Evolutionary conservation across 139 green algal genomes (phyloP), one percentile per base, ranked within the genome.

Genomic region (Coccomyxa sp.): DNA sequence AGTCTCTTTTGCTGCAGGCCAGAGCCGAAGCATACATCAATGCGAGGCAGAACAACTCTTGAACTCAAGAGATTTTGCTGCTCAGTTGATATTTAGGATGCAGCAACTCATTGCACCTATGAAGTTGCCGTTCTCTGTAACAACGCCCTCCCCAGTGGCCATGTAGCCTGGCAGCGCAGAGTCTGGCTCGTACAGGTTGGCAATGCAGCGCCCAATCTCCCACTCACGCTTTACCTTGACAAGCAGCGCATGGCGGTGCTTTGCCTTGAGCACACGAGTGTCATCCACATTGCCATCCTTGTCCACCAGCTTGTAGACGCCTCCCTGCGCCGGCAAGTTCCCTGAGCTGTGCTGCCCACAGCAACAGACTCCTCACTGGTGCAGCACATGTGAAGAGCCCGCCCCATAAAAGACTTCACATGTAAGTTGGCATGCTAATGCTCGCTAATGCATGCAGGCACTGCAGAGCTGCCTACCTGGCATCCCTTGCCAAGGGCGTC

Each of bases 231-330:
- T 30, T 21, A 80, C n/a, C 15, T 86, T 80, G 45, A 58, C 57
- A 21, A 86, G 66, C 23, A 86, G 60, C 18, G 78, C 83, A 58
- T 58, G 63, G 13, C 51, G 51, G 57, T 80, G 81, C 15, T 60
- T 38, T 32, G 68, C 83, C 59, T 86, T 86, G 12, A 86, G 79
- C 67, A 86, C 83, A 13, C 68, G 45, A 21, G 58, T 81, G 31
- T 67, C 57, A 31, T 82, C 83, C 59, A 66, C 45, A 0, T 83
- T 82, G 68, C 83, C 83, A 45, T 81, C 30, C 12, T 80, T 77
- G 67, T 86, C 83, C 38, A 76, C 28, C 28, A 86, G 68, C 67
- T 81, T 30, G 58, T 83, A 86, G 0, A 86, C 83, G 17, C 79
- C 78, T 30, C 78, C 83, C 83, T 86, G 58, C 60, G 14, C 76